These are phyloP conservation scores for Micractinium sp. DNA, from an alignment of 139 green algal species.

Conservation along the genomic window DNA sequence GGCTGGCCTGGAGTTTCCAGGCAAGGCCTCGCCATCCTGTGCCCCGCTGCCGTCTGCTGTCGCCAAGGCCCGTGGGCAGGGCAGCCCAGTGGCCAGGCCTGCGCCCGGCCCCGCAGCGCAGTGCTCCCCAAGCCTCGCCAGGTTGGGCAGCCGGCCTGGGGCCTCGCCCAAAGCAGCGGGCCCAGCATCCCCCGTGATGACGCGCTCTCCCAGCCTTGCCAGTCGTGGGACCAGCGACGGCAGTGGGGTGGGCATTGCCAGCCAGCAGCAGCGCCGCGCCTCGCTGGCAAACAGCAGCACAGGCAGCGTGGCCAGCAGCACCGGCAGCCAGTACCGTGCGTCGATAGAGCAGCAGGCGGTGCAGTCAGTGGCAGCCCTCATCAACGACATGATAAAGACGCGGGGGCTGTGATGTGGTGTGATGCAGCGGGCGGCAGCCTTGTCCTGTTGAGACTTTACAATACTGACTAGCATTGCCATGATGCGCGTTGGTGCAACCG, in stretches of 20 bases:
- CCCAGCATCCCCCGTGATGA: too few species aligned
- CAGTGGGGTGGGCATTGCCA: not conserved
- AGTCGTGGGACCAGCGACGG: too few species aligned
- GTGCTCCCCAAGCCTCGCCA: too few species aligned
- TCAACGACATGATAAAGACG: not conserved
- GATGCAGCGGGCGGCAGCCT: not conserved
- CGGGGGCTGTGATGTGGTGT: not conserved
- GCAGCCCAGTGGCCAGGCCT: not conserved
- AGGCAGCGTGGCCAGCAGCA: not conserved
- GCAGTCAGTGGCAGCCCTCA: constrained; percentile 13
- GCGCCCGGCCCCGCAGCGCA: too few species aligned
- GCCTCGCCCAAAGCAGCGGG: too few species aligned
- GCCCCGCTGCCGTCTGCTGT: not conserved
- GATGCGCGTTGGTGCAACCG: not conserved
- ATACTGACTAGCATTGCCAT: not conserved
- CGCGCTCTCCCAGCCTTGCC: too few species aligned
- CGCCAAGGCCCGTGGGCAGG: not conserved
- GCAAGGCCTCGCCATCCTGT: not conserved
- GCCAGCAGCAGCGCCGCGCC: not conserved
- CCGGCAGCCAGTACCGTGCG: not conserved
- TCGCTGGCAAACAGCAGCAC: not conserved
- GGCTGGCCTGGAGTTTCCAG: not conserved
- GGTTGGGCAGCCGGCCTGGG: too few species aligned
- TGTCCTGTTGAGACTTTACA: not conserved
- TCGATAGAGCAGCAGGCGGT: constrained; percentile 29